Evolutionary conservation across 1,139 yeast species (phyloP), one percentile per base, ranked within the genome.

Genomic region (Scheffersomyces stambukii): DNA sequence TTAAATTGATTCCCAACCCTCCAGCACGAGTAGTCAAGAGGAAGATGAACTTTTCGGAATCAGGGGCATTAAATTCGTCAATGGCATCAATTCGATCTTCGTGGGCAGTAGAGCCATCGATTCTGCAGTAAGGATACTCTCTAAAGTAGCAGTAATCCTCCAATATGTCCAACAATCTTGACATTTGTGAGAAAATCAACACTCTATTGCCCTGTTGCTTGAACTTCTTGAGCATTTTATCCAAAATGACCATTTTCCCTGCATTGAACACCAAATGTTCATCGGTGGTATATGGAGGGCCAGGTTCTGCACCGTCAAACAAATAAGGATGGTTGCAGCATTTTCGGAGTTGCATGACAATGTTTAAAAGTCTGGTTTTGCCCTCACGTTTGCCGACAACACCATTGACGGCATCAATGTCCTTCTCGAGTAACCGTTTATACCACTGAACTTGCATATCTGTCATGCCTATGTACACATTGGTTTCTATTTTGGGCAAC

Each of bases 271-370:
- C 80, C 42, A 91, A 67, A 57, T 91, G 97, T 50, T 89, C 97
- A 53, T 89, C 98, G 1, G 96, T 91, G 3, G 97, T 89, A 51
- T 74, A 91, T 1, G 98, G 98, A 3, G 98, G 98, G 7, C 98
- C 98, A 0, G 97, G 97, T 54, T 91, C 98, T 1, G 98, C 98
- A 22, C 98, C 97, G 52, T 91, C 97, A 48, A 91, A 91, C 29
- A 91, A 63, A 54, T 91, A 91, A 0, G 98, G 98, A 57, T 91
- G 98, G 49, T 91, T 91, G 55, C 97, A 91, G 55, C 97, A 91
- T 55, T 91, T 91, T 45, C 97, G 73, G 41, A 91, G 66, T 55
- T 91, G 98, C 98, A 91, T 91, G 11, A 91, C 96, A 46, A 91
- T 88, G 48, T 91, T 91, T 31, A 91, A 64, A 37, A 91, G 64